Base-by-base conservation (phyloP, 306 rosid species). In the Fragaria iinumae region DNA sequence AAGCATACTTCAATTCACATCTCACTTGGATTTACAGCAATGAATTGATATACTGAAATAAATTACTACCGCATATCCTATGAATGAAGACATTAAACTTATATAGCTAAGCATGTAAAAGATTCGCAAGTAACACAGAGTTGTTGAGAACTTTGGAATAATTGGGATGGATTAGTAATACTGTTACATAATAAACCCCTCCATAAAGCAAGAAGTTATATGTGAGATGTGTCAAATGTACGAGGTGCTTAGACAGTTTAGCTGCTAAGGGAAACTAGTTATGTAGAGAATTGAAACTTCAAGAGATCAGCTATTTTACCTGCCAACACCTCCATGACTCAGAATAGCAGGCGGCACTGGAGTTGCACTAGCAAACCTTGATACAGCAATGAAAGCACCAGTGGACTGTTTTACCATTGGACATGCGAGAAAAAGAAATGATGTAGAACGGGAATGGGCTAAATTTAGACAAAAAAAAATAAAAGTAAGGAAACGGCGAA, bases 251-350 rank as follows among this genome's bases (percentile, higher is more conserved):
- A 32, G 4, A 32, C 34, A 32, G 34, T 32, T 41, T 50, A 32
- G 18, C 11, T 50, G 25, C 32, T 27, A 47, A 9, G 1, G 52
- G 17, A 70, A 16, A 49, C 47, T 2, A 7, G 43, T 48, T 9
- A 3, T 48, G 63, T 25, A 0, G 23, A 14, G 5, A 20, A 39
- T 0, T 8, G 16, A 27, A 41, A 44, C 3, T 56, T 8, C 17
- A 36, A 69, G 23, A 60, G 68, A 52, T 3, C 66, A 64, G 20
- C 11, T 45, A n/a, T 18, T 73, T 45, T 85, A 95, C 99, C 99
- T 95, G 99, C 99, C 99, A 95, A 79, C 99, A 75, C 91, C 76
- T 23, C 97, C 99, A 56, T 97, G 96, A 69, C 99, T 95, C 80
- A 92, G 91, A 86, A 95, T 87, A 21, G 99, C 84, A 72, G 99